phyloP scores from a whole-genome alignment of 208 protist genomes.

The Balamuthia mandrillaris region DNA sequence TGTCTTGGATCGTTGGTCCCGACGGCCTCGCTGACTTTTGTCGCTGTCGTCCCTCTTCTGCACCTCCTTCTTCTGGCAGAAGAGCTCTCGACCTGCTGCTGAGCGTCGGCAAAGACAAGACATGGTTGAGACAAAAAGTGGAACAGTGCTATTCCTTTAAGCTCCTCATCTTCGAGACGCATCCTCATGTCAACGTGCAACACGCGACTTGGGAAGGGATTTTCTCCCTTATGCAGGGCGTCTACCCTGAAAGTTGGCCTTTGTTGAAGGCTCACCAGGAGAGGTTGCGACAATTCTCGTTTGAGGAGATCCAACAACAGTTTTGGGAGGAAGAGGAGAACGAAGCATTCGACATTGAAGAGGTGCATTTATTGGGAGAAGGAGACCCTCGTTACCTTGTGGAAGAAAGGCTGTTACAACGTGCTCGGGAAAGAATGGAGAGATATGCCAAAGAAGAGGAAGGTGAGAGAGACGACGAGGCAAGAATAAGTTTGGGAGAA shows the following conservation, averaged over 20 bases:
- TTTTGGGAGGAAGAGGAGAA: too few species aligned
- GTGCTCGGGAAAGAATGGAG: too few species aligned
- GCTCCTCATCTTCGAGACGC: conserved; percentile 16
- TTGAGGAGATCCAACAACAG: not conserved
- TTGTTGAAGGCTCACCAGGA: not conserved
- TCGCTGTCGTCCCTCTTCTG: too few species aligned
- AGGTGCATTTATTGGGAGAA: not conserved
- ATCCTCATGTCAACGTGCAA: not conserved
- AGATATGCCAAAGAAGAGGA: too few species aligned
- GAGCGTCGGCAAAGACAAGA: conserved; percentile 2
- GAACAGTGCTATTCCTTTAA: not conserved
- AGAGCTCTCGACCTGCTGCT: not conserved
- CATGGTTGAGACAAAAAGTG: not conserved
- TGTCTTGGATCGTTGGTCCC: conserved; percentile 8
- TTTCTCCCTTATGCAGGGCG: not conserved
- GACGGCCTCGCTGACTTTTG: not conserved
- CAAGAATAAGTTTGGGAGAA: not conserved
- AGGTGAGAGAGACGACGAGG: not conserved
- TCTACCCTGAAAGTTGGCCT: not conserved
- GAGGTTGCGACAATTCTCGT: not conserved
- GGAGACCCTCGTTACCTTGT: not conserved
- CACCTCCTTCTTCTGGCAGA: too few species aligned
- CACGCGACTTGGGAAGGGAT: not conserved
- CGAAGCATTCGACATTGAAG: not conserved
- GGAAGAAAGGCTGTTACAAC: not conserved